These are phyloP conservation scores for Erythrobasidium hasegawianum DNA, from an alignment of 1,284 basidiomycete species.

Conservation along the genomic window DNA sequence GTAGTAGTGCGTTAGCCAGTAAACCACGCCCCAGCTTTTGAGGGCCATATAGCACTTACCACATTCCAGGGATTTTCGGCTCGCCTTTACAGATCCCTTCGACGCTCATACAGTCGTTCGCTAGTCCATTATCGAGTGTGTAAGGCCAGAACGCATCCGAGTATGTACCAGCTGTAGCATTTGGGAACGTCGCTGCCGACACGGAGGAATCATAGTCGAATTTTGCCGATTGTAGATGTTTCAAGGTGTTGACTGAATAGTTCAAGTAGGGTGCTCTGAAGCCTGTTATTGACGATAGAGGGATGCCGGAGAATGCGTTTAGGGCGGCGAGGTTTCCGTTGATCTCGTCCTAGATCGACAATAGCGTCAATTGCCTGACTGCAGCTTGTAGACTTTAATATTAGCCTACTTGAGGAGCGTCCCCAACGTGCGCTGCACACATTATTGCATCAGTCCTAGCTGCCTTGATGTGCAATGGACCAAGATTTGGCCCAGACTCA, in stretches of 20 bases:
- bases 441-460: background rate
- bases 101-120: conserved; percentile 68
- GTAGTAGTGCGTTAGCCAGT: too few relatives aligned
- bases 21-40: too few relatives aligned
- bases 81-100: conserved; percentile 63
- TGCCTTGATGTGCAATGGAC: background rate
- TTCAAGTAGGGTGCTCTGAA: conserved; percentile 76
- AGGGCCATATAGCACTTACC: conserved; percentile 53
- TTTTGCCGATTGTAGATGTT: conserved; percentile 21
- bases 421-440: conserved; percentile 69
- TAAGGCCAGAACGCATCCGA: conserved; percentile 58
- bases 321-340: conserved; percentile 74
- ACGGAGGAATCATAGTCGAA: conserved; percentile 63
- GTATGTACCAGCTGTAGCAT: conserved; percentile 61
- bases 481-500: conserved; percentile 16
- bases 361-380: too few relatives aligned
- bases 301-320: conserved; percentile 72
- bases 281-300: conserved; percentile 62
- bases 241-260: conserved; percentile 54
- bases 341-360: too few relatives aligned
- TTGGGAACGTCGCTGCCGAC: conserved; percentile 55
- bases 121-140: conserved; percentile 57
- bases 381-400: too few relatives aligned
- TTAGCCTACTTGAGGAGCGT: conserved; percentile 46
- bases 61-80: conserved; percentile 70